Base-by-base conservation (phyloP, 768 basidiomycete genomes). In the Tulasnella sp. region DNA sequence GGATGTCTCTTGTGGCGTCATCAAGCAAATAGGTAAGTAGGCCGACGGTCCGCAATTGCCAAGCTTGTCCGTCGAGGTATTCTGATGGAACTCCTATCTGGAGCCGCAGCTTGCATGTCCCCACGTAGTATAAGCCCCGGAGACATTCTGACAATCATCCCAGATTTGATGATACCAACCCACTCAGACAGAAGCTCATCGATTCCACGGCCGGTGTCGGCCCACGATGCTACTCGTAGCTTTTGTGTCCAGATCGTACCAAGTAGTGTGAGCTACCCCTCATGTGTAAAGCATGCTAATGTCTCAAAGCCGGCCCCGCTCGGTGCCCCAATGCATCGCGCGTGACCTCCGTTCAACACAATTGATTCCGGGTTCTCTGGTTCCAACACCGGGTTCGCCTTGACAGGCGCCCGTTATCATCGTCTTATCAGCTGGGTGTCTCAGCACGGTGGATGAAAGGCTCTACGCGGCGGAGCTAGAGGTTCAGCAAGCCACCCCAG, bases 171-270 rank as follows among this genome's bases (percentile, higher is more conserved):
- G 31, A 68, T 68, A 62, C n/a, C 58, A 34, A 24, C n/a, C 58
- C 31, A 42, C n/a, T 68, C 62, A 68, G 62, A 68, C 62, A 68
- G 62, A 68, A 68, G 62, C 62, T n/a, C 62, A 68, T 68, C 62
- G 62, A 68, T 68, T 31, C 62, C 34, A 27, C 27, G 52, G 52
- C 21, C 24, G 52, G 3, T 52, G 2, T 52, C 52, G 24, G 52
- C 52, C n/a, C 52, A 52, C 52, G 52, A 52, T n/a, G 52, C 24
- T n/a, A 52, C 21, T 27, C 62, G 27, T n/a, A n/a, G 27, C 21
- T 27, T 68, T 68, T 34, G 62, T 36, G 34, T 68, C 62, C 24
- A 68, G 34, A 36, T 68, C 62, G 19, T 36, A 27, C 31, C 10
- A 68, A 19, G 27, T 68, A 68, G 34, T 34, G 62, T 68, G 62